A percentile compares a stretch with the other conserved stretches of the same genome.
These are phyloP conservation scores for Chalciporus pseudorubinellus DNA, from an alignment of 768 basidiomycete species.

Conservation along the genomic window DNA sequence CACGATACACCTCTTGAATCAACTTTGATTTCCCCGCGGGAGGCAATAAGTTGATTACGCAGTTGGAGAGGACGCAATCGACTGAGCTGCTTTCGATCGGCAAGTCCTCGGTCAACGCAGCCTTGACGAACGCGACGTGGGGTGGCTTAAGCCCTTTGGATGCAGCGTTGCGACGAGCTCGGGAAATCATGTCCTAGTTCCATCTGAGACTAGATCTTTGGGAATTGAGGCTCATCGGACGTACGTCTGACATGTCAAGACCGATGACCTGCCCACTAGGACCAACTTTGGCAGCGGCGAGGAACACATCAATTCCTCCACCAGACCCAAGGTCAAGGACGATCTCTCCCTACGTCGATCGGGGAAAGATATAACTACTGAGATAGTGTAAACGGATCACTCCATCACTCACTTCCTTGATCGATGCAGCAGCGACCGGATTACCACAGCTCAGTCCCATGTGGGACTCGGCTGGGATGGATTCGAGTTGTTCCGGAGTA, in stretches of 20 bases:
- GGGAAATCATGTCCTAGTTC: slow-evolving; percentile 48
- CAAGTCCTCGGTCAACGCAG: slow-evolving; percentile 40
- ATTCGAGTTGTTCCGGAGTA: slow-evolving; percentile 39
- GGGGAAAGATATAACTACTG: not conserved
- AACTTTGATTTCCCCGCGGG: slow-evolving; percentile 38
- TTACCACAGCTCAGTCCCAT: slow-evolving; percentile 57
- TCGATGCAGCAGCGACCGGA: slow-evolving; percentile 44
- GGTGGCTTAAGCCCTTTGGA: slow-evolving; percentile 43
- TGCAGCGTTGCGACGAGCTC: slow-evolving; percentile 45
- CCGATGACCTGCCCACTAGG: slow-evolving; percentile 50
- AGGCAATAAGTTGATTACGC: slow-evolving; percentile 53
- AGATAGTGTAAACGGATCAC: not conserved
- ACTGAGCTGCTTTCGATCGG: slow-evolving; percentile 48
- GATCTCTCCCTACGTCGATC: slow-evolving; percentile 45
- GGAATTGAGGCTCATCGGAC: slow-evolving; percentile 3
- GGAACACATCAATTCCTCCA: slow-evolving; percentile 54
- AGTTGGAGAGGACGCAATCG: slow-evolving; percentile 58
- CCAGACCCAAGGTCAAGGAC: slow-evolving; percentile 59
- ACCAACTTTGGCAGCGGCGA: slow-evolving; percentile 51
- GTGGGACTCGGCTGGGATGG: slow-evolving; percentile 43
- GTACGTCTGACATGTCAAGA: slow-evolving; percentile 49
- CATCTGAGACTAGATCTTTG: not conserved
- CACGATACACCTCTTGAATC: slow-evolving; percentile 45
- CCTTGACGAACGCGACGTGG: slow-evolving; percentile 48
- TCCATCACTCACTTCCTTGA: slow-evolving; percentile 39